Conservation (phyloP, 2,329 filamentous ascomycete genomes). For the Fusarium veterinarium region DNA sequence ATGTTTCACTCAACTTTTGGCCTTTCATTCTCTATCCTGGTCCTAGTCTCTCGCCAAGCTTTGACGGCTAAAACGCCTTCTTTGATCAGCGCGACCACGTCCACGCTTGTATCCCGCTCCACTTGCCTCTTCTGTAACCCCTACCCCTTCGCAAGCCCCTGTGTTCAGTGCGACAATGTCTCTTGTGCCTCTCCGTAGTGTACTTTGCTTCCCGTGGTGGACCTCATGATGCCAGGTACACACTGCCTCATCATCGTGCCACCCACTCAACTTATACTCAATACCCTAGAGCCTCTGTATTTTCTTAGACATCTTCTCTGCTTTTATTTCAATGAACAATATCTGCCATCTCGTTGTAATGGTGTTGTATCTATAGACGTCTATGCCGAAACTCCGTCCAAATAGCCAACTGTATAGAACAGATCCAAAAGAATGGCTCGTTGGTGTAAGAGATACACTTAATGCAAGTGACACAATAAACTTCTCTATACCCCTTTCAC, state of each 20-base stretch:
- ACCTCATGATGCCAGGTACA: neutral
- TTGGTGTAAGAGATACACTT: neutral
- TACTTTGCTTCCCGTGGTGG: neutral
- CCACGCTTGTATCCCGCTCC: slow-evolving; percentile 18
- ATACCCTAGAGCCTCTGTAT: slow-evolving; percentile 3
- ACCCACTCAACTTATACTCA: neutral
- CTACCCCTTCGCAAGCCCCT: neutral
- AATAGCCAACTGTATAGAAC: neutral
- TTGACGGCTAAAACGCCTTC: slow-evolving; percentile 21
- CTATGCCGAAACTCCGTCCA: neutral
- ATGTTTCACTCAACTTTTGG: slow-evolving; percentile 27
- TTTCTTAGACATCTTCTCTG: neutral
- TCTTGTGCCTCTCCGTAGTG: slow-evolving; percentile 23
- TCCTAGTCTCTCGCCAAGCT: slow-evolving; percentile 8
- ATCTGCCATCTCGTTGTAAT: neutral
- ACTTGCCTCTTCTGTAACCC: slow-evolving; percentile 18
- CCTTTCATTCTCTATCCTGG: slow-evolving; percentile 30
- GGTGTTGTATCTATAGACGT: neutral
- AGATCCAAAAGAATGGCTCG: neutral
- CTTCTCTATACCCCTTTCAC: neutral
- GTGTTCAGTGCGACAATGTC: neutral
- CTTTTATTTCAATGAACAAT: neutral
- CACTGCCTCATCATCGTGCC: neutral
- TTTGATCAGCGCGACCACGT: slow-evolving; percentile 12
- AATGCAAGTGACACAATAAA: neutral